Evolutionary conservation across 768 basidiomycete species (phyloP).

Genomic region (Leccinellum albellum): DNA sequence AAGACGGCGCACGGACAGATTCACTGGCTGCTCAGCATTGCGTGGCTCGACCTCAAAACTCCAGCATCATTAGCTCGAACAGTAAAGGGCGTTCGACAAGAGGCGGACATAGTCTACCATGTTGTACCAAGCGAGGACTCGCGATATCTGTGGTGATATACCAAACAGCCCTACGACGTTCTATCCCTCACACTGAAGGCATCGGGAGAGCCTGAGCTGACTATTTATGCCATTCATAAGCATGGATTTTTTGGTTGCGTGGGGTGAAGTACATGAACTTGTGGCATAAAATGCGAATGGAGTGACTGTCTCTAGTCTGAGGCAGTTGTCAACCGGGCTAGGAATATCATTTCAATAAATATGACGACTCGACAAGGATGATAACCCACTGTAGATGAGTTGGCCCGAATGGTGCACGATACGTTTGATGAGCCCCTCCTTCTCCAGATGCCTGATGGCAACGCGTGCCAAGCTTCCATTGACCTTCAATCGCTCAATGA

Average conservation of each 20-base stretch:
- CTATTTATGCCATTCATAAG: constrained; percentile 20
- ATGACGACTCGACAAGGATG: neutral
- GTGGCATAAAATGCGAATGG: constrained; percentile 24
- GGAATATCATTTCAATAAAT: constrained; percentile 2
- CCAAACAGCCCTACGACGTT: neutral
- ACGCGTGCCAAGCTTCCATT: constrained; percentile 91
- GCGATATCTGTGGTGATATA: neutral
- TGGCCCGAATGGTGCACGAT: constrained; percentile 95
- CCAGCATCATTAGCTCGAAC: neutral
- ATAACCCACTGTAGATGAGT: constrained; percentile 87
- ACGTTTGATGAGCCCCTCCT: constrained; percentile 90
- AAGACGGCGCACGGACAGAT: neutral
- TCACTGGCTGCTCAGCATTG: too few relatives aligned
- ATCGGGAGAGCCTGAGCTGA: neutral
- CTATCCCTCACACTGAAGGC: neutral
- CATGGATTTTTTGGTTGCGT: constrained; percentile 26
- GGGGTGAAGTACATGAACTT: constrained; percentile 36
- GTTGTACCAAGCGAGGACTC: too few relatives aligned
- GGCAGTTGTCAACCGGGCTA: constrained; percentile 44
- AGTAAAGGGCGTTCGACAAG: neutral
- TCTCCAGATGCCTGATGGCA: constrained; percentile 89
- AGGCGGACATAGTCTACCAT: too few relatives aligned
- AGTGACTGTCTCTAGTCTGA: constrained; percentile 33
- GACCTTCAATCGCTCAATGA: constrained; percentile 97
- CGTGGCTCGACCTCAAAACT: neutral